Percentiles rank a stretch among this genome's conserved stretches.
phyloP scores from a whole-genome alignment of 768 basidiomycete genomes.

The Termitomyces heimii region DNA sequence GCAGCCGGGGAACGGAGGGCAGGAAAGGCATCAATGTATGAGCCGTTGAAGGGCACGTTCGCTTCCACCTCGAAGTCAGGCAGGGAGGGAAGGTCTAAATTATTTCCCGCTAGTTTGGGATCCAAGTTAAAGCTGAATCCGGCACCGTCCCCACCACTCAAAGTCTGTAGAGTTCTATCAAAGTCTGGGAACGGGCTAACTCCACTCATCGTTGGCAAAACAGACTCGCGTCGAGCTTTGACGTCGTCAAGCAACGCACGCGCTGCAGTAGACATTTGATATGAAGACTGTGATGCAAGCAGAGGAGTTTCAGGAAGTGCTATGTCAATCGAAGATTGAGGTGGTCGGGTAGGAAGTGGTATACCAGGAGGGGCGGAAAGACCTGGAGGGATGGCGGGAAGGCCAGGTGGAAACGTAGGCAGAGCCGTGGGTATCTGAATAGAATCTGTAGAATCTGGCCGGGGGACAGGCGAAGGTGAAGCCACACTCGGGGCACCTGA shows the following conservation, averaged over 20 bases:
- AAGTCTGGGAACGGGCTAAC: slow-evolving; percentile 83
- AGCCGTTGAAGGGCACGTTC: slow-evolving; percentile 54
- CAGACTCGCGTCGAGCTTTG: slow-evolving; percentile 63
- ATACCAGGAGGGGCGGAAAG: slow-evolving; percentile 61
- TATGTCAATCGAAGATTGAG: slow-evolving; percentile 33
- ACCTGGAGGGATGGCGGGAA: slow-evolving; percentile 42
- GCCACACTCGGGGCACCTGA: slow-evolving; percentile 38
- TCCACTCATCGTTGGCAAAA: slow-evolving; percentile 29
- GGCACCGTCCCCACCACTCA: slow-evolving; percentile 58
- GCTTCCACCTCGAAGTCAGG: slow-evolving; percentile 49
- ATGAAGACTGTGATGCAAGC: slow-evolving; percentile 54
- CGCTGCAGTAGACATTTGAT: slow-evolving; percentile 85
- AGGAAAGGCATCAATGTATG: slow-evolving; percentile 69
- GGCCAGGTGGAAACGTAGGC: slow-evolving; percentile 36
- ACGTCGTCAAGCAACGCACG: slow-evolving; percentile 83
- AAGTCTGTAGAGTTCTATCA: slow-evolving; percentile 73
- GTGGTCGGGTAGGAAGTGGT: slow-evolving; percentile 44
- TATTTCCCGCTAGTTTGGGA: slow-evolving; percentile 58
- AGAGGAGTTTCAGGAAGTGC: slow-evolving; percentile 46
- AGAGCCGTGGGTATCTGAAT: slow-evolving; percentile 10
- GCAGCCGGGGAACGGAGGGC: slow-evolving; percentile 37
- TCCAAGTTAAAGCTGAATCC: slow-evolving; percentile 88
- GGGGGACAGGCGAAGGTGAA: slow-evolving; percentile 21
- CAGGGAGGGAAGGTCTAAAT: slow-evolving; percentile 32
- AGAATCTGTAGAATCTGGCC: slow-evolving; percentile 28